These are phyloP conservation scores for Ophiostoma quercus DNA, from an alignment of 2,329 filamentous ascomycete species.

Conservation along the genomic window DNA sequence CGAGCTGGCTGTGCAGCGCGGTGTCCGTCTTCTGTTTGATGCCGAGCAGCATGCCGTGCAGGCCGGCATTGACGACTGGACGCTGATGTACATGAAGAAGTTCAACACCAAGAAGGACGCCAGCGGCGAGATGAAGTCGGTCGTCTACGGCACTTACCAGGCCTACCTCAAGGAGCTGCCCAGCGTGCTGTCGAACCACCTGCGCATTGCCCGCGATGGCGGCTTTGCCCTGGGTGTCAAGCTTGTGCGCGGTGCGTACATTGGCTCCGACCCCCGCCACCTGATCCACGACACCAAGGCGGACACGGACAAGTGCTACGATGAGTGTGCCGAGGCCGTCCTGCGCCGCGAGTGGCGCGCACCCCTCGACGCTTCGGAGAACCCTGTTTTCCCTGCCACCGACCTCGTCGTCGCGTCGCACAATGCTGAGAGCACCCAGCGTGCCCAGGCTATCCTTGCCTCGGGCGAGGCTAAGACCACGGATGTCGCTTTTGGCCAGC, in stretches of 20 bases:
- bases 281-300: constrained; percentile 68
- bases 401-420: constrained; percentile 74
- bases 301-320: constrained; percentile 66
- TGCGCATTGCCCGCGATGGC: constrained; percentile 52
- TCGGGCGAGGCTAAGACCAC: constrained; percentile 38
- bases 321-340: constrained; percentile 63
- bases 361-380: constrained; percentile 41
- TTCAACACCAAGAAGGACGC: constrained; percentile 64
- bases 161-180: constrained; percentile 66
- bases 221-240: constrained; percentile 67
- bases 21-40: constrained; percentile 73
- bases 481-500: constrained; percentile 64
- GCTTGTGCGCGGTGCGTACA: constrained; percentile 69
- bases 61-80: constrained; percentile 75
- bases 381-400: constrained; percentile 49
- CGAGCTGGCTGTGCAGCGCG: constrained; percentile 60
- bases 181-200: constrained; percentile 52
- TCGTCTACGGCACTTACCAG: constrained; percentile 78
- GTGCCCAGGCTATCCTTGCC: constrained; percentile 49
- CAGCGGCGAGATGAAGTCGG: constrained; percentile 28
- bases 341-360: constrained; percentile 58
- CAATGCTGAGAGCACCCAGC: constrained; percentile 66
- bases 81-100: constrained; percentile 66
- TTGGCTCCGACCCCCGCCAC: constrained; percentile 63
- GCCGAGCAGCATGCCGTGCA: constrained; percentile 80